phyloP scores from a whole-genome alignment of 139 green algal genomes.

The Edaphochlamys debaryana region DNA sequence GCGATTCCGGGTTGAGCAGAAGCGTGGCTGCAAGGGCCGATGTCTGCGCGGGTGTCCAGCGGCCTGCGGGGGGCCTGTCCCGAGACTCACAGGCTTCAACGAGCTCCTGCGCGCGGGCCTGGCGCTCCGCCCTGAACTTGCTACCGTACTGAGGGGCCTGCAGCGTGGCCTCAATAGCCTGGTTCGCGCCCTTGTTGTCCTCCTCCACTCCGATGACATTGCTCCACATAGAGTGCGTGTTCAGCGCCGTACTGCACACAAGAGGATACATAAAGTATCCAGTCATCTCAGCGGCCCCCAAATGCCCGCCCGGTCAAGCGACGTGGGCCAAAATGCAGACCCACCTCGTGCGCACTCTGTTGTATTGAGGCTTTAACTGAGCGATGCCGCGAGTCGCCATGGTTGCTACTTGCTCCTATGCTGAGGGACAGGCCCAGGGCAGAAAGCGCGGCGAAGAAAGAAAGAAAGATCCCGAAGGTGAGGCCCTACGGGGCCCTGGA shows the following conservation, averaged over 20 bases:
- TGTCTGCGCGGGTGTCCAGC: too few relatives aligned
- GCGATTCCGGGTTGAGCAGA: not conserved
- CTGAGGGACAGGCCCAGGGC: too few relatives aligned
- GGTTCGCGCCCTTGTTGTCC: conserved; percentile 73
- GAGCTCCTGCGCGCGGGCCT: conserved; percentile 71
- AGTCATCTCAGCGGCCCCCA: not conserved
- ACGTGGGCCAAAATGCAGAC: too few relatives aligned
- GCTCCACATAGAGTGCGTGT: conserved; percentile 85
- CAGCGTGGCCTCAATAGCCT: conserved; percentile 76
- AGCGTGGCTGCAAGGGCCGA: too few relatives aligned
- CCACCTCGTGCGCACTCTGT: conserved; percentile 79
- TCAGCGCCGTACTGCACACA: conserved; percentile 70
- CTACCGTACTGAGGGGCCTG: conserved; percentile 69
- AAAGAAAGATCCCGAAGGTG: too few relatives aligned
- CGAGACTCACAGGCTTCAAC: conserved; percentile 46
- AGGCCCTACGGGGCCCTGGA: too few relatives aligned
- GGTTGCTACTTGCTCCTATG: too few relatives aligned
- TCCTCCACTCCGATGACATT: conserved; percentile 79
- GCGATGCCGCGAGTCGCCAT: conserved; percentile 40
- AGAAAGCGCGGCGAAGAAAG: too few relatives aligned
- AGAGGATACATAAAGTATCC: not conserved
- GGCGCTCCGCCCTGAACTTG: conserved; percentile 56
- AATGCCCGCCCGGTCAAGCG: too few relatives aligned
- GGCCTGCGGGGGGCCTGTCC: too few relatives aligned
- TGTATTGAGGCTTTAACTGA: conserved; percentile 69